phyloP scores from a whole-genome alignment of 75 land plant genomes.

The Gnetum montanum region DNA sequence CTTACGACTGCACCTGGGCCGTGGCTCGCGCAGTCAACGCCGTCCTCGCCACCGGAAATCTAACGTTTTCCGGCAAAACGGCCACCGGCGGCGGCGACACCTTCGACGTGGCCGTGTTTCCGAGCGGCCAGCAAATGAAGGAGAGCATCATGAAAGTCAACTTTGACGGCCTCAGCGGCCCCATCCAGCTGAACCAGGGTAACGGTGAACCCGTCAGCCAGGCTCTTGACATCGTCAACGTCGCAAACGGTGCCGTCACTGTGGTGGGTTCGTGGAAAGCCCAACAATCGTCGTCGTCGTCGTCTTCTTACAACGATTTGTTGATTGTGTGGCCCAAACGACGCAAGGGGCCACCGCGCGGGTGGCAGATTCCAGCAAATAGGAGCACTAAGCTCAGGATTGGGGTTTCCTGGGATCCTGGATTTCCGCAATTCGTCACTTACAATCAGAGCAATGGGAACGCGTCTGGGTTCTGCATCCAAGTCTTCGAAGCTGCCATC shows the following conservation, averaged over 20 bases:
- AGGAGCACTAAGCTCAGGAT: conserved; percentile 37
- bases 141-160: conserved; percentile 22
- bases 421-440: too few species aligned
- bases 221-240: conserved; percentile 61
- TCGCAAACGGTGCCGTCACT: conserved; percentile 35
- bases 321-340: conserved; percentile 33
- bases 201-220: conserved; percentile 24
- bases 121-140: conserved; percentile 33
- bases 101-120: conserved; percentile 44
- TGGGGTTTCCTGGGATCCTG: conserved; percentile 44
- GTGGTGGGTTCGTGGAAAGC: conserved; percentile 64
- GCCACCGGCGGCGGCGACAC: conserved; percentile 8
- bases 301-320: not conserved
- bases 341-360: conserved; percentile 23
- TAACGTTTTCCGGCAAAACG: conserved; percentile 41
- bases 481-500: conserved; percentile 31
- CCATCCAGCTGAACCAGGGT: conserved; percentile 27
- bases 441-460: too few species aligned
- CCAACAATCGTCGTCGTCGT: conserved; percentile 33
- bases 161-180: conserved; percentile 47
- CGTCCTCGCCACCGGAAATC: conserved; percentile 30
- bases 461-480: conserved; percentile 40
- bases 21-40: conserved; percentile 49
- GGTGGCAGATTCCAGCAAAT: conserved; percentile 51
- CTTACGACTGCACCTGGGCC: conserved; percentile 65